These are phyloP conservation scores for Aspergillus fructus DNA, from an alignment of 2,329 filamentous ascomycete genomes.

Conservation along the genomic window DNA sequence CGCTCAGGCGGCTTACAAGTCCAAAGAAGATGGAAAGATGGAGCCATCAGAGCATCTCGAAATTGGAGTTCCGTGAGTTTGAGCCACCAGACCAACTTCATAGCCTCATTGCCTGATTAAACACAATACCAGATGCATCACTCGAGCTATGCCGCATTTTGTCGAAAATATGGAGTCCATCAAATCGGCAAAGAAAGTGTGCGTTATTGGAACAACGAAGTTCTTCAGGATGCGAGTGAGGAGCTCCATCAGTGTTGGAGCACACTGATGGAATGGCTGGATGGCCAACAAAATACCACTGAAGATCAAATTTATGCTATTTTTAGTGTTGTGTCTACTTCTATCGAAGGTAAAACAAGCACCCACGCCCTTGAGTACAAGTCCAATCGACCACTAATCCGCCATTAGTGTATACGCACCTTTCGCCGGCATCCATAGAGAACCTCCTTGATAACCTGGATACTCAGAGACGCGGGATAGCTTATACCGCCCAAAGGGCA, in stretches of 20 bases:
- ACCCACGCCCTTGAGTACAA: neutral
- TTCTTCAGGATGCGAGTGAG: constrained; percentile 2
- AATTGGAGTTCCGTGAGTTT: constrained; percentile 15
- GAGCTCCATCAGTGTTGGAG: neutral
- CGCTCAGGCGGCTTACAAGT: neutral
- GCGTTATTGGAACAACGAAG: constrained; percentile 19
- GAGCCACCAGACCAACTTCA: neutral
- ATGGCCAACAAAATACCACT: neutral
- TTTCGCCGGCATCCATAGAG: neutral
- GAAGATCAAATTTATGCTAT: neutral
- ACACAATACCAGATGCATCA: constrained; percentile 10
- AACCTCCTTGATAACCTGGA: constrained; percentile 1
- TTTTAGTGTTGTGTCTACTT: neutral
- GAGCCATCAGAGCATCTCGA: constrained; percentile 8
- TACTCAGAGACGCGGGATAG: neutral
- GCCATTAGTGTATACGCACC: neutral
- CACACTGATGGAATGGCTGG: neutral
- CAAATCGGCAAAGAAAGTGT: neutral
- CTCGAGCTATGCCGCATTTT: constrained; percentile 16
- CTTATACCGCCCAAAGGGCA: neutral
- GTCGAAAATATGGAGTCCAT: constrained; percentile 17
- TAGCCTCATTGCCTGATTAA: neutral
- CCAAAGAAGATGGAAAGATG: constrained; percentile 6
- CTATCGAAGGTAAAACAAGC: neutral
- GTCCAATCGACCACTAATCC: neutral